Percentiles rank a stretch among this genome's conserved stretches.
Evolutionary conservation across 371 early-diverging fungal genomes (phyloP).

Genomic region (Chytridiales sp.): DNA sequence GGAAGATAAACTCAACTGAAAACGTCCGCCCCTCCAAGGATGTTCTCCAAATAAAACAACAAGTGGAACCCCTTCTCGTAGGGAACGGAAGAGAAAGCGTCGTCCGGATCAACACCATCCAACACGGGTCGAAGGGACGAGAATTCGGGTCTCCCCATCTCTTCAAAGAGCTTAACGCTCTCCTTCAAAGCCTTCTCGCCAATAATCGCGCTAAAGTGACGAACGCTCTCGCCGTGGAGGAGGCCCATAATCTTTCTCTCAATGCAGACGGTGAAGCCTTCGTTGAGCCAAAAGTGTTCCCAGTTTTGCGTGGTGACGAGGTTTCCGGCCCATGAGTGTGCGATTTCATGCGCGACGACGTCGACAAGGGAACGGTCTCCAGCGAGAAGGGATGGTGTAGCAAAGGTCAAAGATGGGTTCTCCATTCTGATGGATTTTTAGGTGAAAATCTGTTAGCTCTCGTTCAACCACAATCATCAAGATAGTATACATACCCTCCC

Average conservation of each 20-base stretch:
- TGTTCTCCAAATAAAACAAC: constrained; percentile 85
- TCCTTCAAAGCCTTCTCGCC: constrained; percentile 79
- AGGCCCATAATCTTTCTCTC: constrained; percentile 90
- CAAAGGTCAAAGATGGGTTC: constrained; percentile 88
- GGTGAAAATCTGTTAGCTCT: no score
- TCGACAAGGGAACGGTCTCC: constrained; percentile 94
- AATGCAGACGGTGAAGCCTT: constrained; percentile 93
- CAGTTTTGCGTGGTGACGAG: constrained; percentile 89
- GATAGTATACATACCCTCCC: no score
- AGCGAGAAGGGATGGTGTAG: constrained; percentile 65
- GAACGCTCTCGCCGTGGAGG: constrained; percentile 77
- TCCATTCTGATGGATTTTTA: constrained; percentile 99
- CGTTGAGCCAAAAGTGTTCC: constrained; percentile 90
- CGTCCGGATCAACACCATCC: constrained; percentile 88
- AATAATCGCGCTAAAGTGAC: constrained; percentile 87
- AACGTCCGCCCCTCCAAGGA: constrained; percentile 77
- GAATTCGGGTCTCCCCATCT: constrained; percentile 62
- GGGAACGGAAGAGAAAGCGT: constrained; percentile 87
- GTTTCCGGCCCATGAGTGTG: constrained; percentile 97
- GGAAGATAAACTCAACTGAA: constrained; percentile 21
- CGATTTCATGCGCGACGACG: constrained; percentile 97
- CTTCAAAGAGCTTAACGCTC: constrained; percentile 72
- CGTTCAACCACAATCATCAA: no score
- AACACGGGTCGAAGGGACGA: constrained; percentile 80
- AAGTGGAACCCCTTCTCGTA: constrained; percentile 97